Conservation (phyloP, 1,284 basidiomycete genomes). For the Irpex rosettiformis region DNA sequence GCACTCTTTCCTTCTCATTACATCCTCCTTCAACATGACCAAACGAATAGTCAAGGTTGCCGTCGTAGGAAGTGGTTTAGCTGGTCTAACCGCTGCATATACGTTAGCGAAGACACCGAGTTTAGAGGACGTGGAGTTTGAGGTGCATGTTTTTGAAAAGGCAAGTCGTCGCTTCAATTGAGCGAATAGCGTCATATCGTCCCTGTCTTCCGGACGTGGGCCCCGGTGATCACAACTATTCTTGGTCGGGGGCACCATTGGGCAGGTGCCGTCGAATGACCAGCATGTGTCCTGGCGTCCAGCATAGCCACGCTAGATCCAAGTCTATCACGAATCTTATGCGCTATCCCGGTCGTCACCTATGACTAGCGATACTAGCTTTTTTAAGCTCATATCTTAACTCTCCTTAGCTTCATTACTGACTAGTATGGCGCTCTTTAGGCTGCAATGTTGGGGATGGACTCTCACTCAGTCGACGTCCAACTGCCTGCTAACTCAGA, state of each 20-base stretch:
- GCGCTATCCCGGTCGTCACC: neutral
- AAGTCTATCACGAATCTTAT: neutral
- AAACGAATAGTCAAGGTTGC: constrained; percentile 54
- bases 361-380: neutral
- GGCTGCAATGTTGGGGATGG: constrained; percentile 52
- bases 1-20: neutral
- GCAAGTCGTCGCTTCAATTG: constrained; percentile 32
- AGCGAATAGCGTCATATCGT: neutral
- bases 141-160: constrained; percentile 75
- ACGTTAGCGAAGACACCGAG: constrained; percentile 45
- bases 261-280: neutral
- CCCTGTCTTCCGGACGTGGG: neutral
- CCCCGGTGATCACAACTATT: neutral
- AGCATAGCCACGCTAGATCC: neutral
- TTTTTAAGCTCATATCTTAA: neutral
- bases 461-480: constrained; percentile 48
- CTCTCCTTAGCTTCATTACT: neutral
- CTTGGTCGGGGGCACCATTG: too few relatives aligned
- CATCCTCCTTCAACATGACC: neutral
- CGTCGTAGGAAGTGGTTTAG: constrained; percentile 67
- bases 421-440: constrained; percentile 25
- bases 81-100: constrained; percentile 67
- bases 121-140: constrained; percentile 40
- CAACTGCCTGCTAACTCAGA: constrained; percentile 26
- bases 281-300: neutral